Conservation (phyloP, 768 basidiomycete species). For the Lyophyllum shimeji region DNA sequence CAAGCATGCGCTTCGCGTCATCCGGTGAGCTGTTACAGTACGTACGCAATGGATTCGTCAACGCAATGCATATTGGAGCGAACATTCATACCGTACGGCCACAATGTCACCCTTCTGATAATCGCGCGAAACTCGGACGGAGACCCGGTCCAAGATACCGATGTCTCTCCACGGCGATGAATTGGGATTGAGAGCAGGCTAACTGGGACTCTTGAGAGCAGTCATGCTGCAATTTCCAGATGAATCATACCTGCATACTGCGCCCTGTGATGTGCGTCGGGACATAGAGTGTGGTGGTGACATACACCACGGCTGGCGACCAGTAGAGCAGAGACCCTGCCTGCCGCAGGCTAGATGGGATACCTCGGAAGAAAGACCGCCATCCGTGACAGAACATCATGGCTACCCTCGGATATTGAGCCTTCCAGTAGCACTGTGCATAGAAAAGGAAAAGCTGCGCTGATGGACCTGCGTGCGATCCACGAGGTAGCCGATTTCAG, state of each 20-base stretch:
- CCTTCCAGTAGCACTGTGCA: background rate
- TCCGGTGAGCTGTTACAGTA: slow-evolving; percentile 59
- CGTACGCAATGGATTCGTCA: background rate
- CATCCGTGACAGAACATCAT: slow-evolving; percentile 6
- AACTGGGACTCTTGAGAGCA: slow-evolving; percentile 20
- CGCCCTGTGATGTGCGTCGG: slow-evolving; percentile 56
- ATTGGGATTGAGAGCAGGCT: slow-evolving; percentile 77
- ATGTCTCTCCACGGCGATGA: slow-evolving; percentile 60
- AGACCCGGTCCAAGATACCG: slow-evolving; percentile 59
- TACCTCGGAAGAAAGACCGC: slow-evolving; percentile 2
- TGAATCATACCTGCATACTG: slow-evolving; percentile 68
- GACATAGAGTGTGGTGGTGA: slow-evolving; percentile 50
- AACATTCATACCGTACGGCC: slow-evolving; percentile 47
- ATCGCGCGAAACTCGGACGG: slow-evolving; percentile 31
- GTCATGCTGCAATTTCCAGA: background rate
- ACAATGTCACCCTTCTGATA: slow-evolving; percentile 64
- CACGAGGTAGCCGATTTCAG: too few species aligned
- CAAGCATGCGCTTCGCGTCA: slow-evolving; percentile 48
- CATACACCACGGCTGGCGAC: slow-evolving; percentile 52
- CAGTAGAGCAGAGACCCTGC: slow-evolving; percentile 46
- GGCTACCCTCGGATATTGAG: background rate
- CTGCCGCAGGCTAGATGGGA: background rate
- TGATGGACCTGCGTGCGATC: too few species aligned
- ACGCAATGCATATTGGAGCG: background rate
- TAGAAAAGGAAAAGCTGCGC: background rate